These are phyloP conservation scores for Xylaria sp. DNA, from an alignment of 2,329 filamentous ascomycete species.

Conservation along the genomic window DNA sequence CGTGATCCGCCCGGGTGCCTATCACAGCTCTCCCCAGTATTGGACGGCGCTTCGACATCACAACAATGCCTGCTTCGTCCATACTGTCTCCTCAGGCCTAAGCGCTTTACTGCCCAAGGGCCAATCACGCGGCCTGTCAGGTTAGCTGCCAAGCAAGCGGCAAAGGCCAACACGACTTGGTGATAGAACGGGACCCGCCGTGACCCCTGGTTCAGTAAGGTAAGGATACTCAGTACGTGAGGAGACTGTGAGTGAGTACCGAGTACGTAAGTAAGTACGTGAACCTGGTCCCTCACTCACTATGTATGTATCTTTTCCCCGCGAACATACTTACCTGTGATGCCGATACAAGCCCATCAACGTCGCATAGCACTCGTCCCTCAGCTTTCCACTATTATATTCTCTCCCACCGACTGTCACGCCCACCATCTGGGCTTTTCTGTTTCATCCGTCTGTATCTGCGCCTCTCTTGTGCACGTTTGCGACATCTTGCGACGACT, in stretches of 20 bases:
- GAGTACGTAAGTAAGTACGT: not conserved
- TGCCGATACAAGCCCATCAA: constrained; percentile 39
- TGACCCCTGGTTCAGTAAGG: constrained; percentile 24
- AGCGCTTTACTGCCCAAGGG: constrained; percentile 41
- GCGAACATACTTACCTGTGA: constrained; percentile 19
- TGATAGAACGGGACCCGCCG: constrained; percentile 29
- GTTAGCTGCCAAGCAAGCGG: constrained; percentile 40
- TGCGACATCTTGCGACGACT: constrained; percentile 29
- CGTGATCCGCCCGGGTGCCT: constrained; percentile 19
- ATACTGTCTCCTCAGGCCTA: constrained; percentile 28
- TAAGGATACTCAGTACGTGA: not conserved
- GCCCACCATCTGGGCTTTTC: constrained; percentile 27
- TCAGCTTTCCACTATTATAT: constrained; percentile 33
- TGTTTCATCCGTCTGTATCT: constrained; percentile 42
- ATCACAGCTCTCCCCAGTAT: constrained; percentile 25
- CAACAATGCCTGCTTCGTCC: constrained; percentile 39
- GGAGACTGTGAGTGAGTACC: too few species aligned
- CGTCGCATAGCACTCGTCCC: constrained; percentile 46
- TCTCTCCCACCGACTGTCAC: not conserved
- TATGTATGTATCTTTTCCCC: constrained; percentile 4
- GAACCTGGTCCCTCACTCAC: not conserved
- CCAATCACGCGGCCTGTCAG: constrained; percentile 44
- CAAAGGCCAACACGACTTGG: constrained; percentile 41
- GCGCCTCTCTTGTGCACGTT: constrained; percentile 30
- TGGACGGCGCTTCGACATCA: constrained; percentile 46